Base-by-base conservation (phyloP, 495 filamentous ascomycete genomes). In the Penicillium maclennaniae region DNA sequence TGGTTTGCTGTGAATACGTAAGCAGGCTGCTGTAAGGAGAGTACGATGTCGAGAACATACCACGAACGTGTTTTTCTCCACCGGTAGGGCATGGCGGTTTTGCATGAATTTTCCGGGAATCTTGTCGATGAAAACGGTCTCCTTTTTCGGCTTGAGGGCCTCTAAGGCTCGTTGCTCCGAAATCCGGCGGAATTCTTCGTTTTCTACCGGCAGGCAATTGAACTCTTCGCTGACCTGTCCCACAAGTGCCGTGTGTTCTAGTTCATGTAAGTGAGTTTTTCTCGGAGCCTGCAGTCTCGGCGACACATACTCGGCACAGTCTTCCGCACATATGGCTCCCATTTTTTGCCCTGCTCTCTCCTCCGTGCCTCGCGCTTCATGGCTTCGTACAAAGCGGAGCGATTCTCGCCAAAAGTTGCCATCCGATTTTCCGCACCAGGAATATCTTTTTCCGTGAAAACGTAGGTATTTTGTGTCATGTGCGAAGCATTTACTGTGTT, bases 241-340 rank as follows among this genome's bases (percentile, higher is more conserved):
- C 9, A 81, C 78, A 17, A 97, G 72, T 4, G 81, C 80, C 3
- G 92, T 97, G 66, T 91, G 87, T 73, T 96, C 88, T 92, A 58
- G 15, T 42, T 41, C 14, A 12, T 50, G 51, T 74, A 5, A 76
- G 62, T 53, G 49, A 43, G 31, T 31, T 26, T 19, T 2, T 39
- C 36, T 39, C 31, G 43, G 20, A n/a, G 8, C 2, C 7, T 10
- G n/a, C 4, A 14, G 17, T 7, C 20, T 26, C 15, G 6, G 31
- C 4, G 37, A 10, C 41, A 58, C 59, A 77, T 69, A 92, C 90
- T 95, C 20, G 91, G 91, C 60, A 96, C 86, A 8, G 87, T 86
- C 65, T 87, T 89, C 43, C 85, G 80, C 54, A 83, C 80, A 61
- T 86, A 90, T 14, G 86, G 84, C 50, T 85, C 79, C 62, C 80